Base-by-base conservation (phyloP, 208 protist genomes). In the Wallacemonas rigidus region DNA sequence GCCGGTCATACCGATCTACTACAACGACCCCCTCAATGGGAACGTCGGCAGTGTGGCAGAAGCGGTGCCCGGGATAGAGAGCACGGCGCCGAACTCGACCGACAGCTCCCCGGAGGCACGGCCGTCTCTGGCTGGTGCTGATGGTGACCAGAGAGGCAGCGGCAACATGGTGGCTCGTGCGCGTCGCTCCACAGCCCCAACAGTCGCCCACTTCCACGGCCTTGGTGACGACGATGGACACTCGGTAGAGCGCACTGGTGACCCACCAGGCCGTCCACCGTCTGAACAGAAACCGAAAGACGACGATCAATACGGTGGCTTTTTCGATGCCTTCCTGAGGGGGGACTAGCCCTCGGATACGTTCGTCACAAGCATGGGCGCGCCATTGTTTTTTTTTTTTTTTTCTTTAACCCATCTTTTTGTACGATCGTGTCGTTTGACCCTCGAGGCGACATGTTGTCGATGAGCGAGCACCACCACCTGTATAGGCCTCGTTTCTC, bases 121-220 rank as follows among this genome's bases (percentile, higher is more conserved):
- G 26, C 26, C 26, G 26, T 26, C 26, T 26, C 26, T 26, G 26
- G 26, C 26, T 26, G 26, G 26, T 26, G 26, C 26, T 26, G 26
- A 0, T 26, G 26, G 26, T 26, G 26, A 26, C 26, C 26, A 26
- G 26, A 26, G 26, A 26, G 26, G 26, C 26, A 0, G 26, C 26
- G 26, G 26, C 26, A 26, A 26, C 26, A 26, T 26, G 26, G 26
- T 26, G 26, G 26, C 26, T 26, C 26, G 26, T 26, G 26, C 60
- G 8, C 60, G 60, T 2, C 60, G 60, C 40, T 65, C 60, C 2
- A 53, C 60, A 5, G 60, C 60, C 6, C 41, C 60, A 4, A 48
- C 40, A 41, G 15, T n/a, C 7, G 60, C 60, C 6, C 60, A 65
- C 60, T 65, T 65, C 60, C 14, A 50, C 60, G 60, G 60, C 60